Evolutionary conservation across 345 rosid species (phyloP), one percentile per base, ranked within the genome.

Genomic region (Populus ilicifolia): DNA sequence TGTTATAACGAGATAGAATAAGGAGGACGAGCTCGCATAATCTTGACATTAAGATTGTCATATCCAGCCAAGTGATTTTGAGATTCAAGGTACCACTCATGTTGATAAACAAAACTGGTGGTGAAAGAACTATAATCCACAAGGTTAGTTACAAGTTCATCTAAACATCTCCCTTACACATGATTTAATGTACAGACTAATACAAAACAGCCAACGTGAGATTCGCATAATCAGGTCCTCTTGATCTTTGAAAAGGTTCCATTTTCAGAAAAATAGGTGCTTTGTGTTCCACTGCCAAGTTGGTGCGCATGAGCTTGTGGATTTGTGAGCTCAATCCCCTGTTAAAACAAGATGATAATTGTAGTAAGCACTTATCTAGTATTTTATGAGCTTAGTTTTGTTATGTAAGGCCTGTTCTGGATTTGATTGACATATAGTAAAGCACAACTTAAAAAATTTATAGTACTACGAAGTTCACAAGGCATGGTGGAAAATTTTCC

Each of bases 201-300:
- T 46, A 14, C 4, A 14, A 46, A 46, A 16, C 52, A 46, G 52
- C 52, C 52, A 4, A 4, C 18, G 52, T n/a, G 25, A 8, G 29
- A 36, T 76, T 54, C 25, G 59, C 68, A 56, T 6, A 39, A 33
- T 86, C 79, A 94, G 27, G 79, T 88, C 88, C 92, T 90, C 91
- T 87, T 93, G 78, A 95, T 90, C 88, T 87, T 95, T 2, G 98
- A 93, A 83, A 95, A 95, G 17, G 99, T 87, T 72, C 98, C 98
- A 0, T 92, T 90, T 81, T 93, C 99, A 0, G 99, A 95, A 83
- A 95, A 95, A 84, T 93, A 95, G 8, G 98, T 95, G 82, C 99
- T 95, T 76, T 93, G 99, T 69, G 92, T 93, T 70, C 98, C 97
- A 80, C 94, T 85, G 38, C 93, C 98, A 17, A 90, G 86, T 78